Evolutionary conservation across 2,329 filamentous ascomycete genomes (phyloP).

Genomic region (Colletotrichum lentis): DNA sequence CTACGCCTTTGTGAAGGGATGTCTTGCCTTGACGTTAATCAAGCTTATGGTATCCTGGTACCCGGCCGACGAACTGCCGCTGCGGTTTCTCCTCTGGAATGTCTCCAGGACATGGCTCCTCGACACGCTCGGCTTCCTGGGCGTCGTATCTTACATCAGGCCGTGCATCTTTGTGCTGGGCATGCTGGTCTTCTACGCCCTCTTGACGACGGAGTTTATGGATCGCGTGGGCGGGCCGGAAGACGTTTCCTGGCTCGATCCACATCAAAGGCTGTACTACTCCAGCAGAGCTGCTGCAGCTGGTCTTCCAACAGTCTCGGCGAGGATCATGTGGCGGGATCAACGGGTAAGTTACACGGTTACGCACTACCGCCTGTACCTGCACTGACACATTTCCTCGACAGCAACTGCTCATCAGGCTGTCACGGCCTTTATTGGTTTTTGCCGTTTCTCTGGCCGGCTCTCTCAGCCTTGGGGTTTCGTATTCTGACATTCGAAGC

Average conservation of each 20-base stretch:
- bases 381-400: neutral
- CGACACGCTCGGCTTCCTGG: neutral
- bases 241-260: neutral
- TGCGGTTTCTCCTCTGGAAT: constrained; percentile 3
- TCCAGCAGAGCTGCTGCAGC: neutral
- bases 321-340: neutral
- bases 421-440: neutral
- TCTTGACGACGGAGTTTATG: neutral
- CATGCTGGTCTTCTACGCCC: neutral
- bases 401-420: neutral
- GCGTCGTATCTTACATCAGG: neutral
- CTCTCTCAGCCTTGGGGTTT: neutral
- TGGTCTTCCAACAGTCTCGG: neutral
- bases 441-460: neutral
- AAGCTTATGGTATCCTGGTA: constrained; percentile 6
- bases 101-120: neutral
- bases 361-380: neutral
- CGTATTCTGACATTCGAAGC: neutral
- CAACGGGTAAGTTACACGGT: neutral
- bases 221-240: neutral
- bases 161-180: too few relatives aligned
- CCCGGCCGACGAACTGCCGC: neutral
- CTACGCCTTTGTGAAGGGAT: neutral
- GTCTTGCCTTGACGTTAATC: neutral
- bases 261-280: constrained; percentile 6